Evolutionary conservation across 176 grass and related monocot genomes (phyloP), one percentile per base, ranked within the genome.

Genomic region (Tillandsia leiboldiana): DNA sequence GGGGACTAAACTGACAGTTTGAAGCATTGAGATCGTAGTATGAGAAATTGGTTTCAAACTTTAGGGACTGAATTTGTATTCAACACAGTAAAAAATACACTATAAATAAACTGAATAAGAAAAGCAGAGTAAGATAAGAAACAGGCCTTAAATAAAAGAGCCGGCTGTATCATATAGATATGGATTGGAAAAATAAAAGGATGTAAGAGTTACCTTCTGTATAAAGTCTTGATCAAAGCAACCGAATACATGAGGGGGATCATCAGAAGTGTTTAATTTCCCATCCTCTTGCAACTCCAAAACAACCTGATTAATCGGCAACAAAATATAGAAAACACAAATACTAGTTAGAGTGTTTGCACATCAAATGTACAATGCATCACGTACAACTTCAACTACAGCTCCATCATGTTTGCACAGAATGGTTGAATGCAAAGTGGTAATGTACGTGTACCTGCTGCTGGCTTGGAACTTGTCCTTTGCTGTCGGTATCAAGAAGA

Each of bases 271-370:
- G 74, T 76, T 77, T 63, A 92, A 72, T 63, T 76, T 97, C 28
- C 94, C 89, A 83, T 90, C 89, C 77, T 87, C 87, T 87, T 90
- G 89, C 74, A 97, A 69, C 66, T 97, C 94, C 84, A 97, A 83
- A 33, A 97, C 94, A 85, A 97, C 77, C 94, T 97, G 74, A 82
- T 74, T 68, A 59, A 18, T 69, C n/a, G 20, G 79, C 11, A 69
- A 14, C 14, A 84, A 48, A 14, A 90, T 74, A 67, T 7, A 88
- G 65, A 20, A 2, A 20, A 8, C 50, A 54, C 18, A 74, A 26
- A 73, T 59, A 33, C 49, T 24, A 53, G 71, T 47, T 75, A 65
- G 14, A 61, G 12, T n/a, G n/a, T n/a, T n/a, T n/a, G 9, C 48
- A 20, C 51, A 64, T 63, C 67, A 70, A 51, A 11, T 70, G 2